These are phyloP conservation scores for Fonsecaea multimorphosa DNA, from an alignment of 2,329 filamentous ascomycete species.

Conservation along the genomic window DNA sequence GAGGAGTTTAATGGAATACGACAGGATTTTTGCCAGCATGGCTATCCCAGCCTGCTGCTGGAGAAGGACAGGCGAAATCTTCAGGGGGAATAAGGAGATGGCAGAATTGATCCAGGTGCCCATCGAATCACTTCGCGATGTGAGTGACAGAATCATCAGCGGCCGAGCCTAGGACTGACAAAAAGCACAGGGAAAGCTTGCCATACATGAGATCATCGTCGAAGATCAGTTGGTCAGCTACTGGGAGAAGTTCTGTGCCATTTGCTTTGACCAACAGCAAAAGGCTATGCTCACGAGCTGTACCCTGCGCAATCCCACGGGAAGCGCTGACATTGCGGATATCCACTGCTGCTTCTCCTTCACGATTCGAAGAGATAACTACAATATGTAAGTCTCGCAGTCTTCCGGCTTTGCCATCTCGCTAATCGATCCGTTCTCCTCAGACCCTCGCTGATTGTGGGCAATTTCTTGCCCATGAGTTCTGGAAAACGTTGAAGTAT, in stretches of 20 bases:
- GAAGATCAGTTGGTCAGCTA: conserved; percentile 96
- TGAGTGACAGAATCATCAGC: conserved; percentile 56
- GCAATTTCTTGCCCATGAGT: conserved; percentile 87
- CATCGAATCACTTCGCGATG: conserved; percentile 87
- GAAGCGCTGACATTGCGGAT: conserved; percentile 70
- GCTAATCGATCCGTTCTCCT: conserved; percentile 44
- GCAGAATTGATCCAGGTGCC: conserved; percentile 92
- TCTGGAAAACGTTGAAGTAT: conserved; percentile 33
- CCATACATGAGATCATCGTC: conserved; percentile 92
- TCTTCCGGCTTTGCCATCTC: conserved; percentile 9
- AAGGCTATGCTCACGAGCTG: conserved; percentile 96
- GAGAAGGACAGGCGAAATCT: conserved; percentile 96
- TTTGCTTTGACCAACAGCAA: conserved; percentile 91
- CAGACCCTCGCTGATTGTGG: conserved; percentile 92
- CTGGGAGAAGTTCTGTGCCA: conserved; percentile 98
- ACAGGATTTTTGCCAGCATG: conserved; percentile 98
- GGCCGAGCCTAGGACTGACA: conserved; percentile 4
- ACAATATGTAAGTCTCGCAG: conserved; percentile 81
- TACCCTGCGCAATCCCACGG: conserved; percentile 80
- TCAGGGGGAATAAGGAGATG: conserved; percentile 98
- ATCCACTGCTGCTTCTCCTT: conserved; percentile 98
- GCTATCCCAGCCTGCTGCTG: conserved; percentile 97
- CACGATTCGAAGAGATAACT: conserved; percentile 89
- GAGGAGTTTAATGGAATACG: conserved; percentile 93
- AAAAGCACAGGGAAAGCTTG: conserved; percentile 77